Base-by-base conservation (phyloP, 2,329 filamentous ascomycete species). In the Colletotrichum truncatum region DNA sequence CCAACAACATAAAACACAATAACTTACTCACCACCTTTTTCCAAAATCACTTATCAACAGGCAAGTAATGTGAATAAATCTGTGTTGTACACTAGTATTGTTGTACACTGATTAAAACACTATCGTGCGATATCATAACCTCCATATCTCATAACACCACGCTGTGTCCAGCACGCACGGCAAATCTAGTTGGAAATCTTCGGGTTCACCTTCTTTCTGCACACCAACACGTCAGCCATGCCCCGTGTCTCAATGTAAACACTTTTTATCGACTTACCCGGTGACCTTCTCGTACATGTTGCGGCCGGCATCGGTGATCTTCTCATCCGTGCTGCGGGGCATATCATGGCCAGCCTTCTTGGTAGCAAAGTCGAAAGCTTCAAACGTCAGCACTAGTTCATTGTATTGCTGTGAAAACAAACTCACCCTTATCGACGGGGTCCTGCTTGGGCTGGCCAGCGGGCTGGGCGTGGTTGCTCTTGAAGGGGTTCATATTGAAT, bases 131-230 rank as follows among this genome's bases (percentile, higher is more conserved):
- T n/a, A n/a, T 52, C 48, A 4, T 30, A 0, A 16, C n/a, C 48
- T 3, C 26, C 25, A 3, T 52, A 12, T 11, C n/a, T 34, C 12
- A 51, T 21, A 4, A 12, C 7, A n/a, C n/a, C n/a, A n/a, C n/a
- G n/a, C n/a, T n/a, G n/a, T n/a, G n/a, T n/a, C n/a, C n/a, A n/a
- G n/a, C n/a, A n/a, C n/a, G n/a, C n/a, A n/a, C n/a, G n/a, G n/a
- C n/a, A n/a, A n/a, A n/a, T 23, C 60, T 75, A 79, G 73, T 79
- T 77, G 66, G 77, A 79, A 65, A 72, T 69, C 73, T 79, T 79
- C 39, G 72, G 58, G 30, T 72, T 57, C 23, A 74, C 71, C 67
- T 75, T 74, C 54, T 34, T 68, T 8, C 73, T 75, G 11, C 6
- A 6, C 1, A 16, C 11, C 6, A n/a, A 18, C 8, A 8, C 18